These are phyloP conservation scores for Phytophthora constricta DNA, from an alignment of 352 stramenopile species.

Conservation along the genomic window DNA sequence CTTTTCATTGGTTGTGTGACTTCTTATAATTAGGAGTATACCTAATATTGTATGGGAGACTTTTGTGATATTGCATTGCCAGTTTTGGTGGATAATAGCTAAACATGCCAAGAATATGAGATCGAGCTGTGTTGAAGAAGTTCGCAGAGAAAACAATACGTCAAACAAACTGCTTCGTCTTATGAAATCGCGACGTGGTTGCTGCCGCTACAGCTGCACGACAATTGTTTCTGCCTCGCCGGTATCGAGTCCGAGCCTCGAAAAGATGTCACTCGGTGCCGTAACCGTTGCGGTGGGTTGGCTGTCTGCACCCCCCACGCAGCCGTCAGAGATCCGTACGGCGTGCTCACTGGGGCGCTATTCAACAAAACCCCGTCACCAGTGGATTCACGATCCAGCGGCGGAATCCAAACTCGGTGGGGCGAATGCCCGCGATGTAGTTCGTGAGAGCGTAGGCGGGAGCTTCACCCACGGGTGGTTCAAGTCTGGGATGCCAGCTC, in stretches of 20 bases:
- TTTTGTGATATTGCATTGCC: too few species aligned
- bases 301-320: slow-evolving; percentile 10
- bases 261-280: slow-evolving; percentile 19
- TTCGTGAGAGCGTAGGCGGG: slow-evolving; percentile 39
- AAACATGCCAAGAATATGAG: slow-evolving; percentile 14
- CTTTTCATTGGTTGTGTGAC: too few species aligned
- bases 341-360: slow-evolving; percentile 25
- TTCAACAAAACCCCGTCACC: slow-evolving; percentile 29
- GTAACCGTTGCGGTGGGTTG: slow-evolving; percentile 14
- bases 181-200: too few species aligned
- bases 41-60: too few species aligned
- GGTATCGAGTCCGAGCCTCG: slow-evolving; percentile 17
- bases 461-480: slow-evolving; percentile 34
- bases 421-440: slow-evolving; percentile 36
- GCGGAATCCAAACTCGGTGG: slow-evolving; percentile 36
- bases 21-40: too few species aligned
- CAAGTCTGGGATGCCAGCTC: too few species aligned
- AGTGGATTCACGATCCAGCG: slow-evolving; percentile 40
- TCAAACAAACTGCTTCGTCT: too few species aligned
- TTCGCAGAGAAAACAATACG: slow-evolving; percentile 26
- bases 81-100: too few species aligned
- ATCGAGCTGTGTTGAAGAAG: too few species aligned
- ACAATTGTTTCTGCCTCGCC: slow-evolving; percentile 11
- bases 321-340: slow-evolving; percentile 20
- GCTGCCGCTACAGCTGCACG: too few species aligned